Evolutionary conservation across 106 monocot genomes (phyloP), one percentile per base, ranked within the genome.

Genomic region (Xerophyta viscosa): DNA sequence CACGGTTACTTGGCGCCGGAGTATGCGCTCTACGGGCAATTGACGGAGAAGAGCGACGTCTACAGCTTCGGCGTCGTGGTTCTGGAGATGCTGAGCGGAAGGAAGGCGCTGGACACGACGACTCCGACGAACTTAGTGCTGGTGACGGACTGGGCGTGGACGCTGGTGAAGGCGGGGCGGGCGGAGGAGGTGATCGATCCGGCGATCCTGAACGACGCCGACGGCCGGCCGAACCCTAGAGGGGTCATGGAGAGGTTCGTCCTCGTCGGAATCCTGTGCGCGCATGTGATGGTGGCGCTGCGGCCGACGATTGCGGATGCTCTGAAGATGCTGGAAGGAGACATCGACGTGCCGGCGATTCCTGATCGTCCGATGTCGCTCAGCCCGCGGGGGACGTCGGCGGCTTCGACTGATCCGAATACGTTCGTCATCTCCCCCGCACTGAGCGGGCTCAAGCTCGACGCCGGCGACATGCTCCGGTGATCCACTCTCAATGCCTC

Each of bases 21-120:
- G 76, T 93, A 93, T 53, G 92, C 92, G 0, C 66, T 93, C 26
- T 93, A 87, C 45, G 92, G 92, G 28, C 92, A 93, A 71, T 66
- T 93, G 30, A 93, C 92, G 3, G 93, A 87, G 71, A 93, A 84
- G 66, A 93, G 93, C 65, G 93, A 93, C 25, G 93, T 93, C 4
- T 93, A 93, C 51, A 88, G 93, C 77, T 93, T 93, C 30, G 85
- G 85, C 15, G 76, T 86, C 22, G 48, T 80, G 11, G 29, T 86
- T 37, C 46, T 86, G 14, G 85, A 86, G 80, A 60, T 80, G 24
- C 87, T 93, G 92, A 80, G 80, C 41, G 92, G 92, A 10, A 50
- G 79, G 29, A 73, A 62, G 54, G 92, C 83, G 8, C 54, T 93
- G 41, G 87, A 93, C 61, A 71, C 52, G 65, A 57, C 77, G 15